Evolutionary conservation across 176 grass and related monocot species (phyloP), one percentile per base, ranked within the genome.

Genomic region (Secale cereale): DNA sequence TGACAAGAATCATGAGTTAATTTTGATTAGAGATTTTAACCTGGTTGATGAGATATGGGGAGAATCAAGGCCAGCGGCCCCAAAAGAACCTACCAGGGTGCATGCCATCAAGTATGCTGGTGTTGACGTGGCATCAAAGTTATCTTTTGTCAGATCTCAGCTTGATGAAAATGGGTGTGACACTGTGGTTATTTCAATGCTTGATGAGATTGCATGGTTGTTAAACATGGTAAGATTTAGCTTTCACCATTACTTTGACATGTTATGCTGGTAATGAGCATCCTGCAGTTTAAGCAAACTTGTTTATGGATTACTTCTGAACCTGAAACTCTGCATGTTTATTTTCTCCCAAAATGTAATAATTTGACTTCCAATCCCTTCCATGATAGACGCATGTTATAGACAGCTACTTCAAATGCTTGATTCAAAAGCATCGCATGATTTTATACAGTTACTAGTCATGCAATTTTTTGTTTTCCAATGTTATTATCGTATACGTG

Each of bases 91-190:
- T 74, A 93, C 87, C 76, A 95, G 96, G 79, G 87, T 98, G 54
- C 96, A 98, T 62, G 93, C 85, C 73, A 95, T 98, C 79, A 95
- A 94, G 81, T 93, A 91, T 95, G 96, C 96, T 83, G 96, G 93
- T 72, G 72, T 94, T 54, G 93, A 98, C 59, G 93, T 94, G 36
- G 36, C 72, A 71, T 91, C 87, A 23, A 98, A 98, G 81, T 92
- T 98, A 32, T 92, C 86, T 26, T 94, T 82, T 65, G 84, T 95
- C 82, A 95, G 96, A 80, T 98, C 96, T 31, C 86, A 94, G 9
- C 91, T 95, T 77, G 31, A 77, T 82, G 91, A 95, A 85, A 87
- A 86, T 85, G 89, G 83, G 36, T 93, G 89, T 59, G 83, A 92
- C 65, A 79, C 91, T 68, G 73, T 95, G 37, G 91, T 92, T 50